A percentile compares a stretch with the other conserved stretches of the same genome.
Evolutionary conservation across 306 rosid genomes (phyloP).

Genomic region (Spatholobus suberectus): DNA sequence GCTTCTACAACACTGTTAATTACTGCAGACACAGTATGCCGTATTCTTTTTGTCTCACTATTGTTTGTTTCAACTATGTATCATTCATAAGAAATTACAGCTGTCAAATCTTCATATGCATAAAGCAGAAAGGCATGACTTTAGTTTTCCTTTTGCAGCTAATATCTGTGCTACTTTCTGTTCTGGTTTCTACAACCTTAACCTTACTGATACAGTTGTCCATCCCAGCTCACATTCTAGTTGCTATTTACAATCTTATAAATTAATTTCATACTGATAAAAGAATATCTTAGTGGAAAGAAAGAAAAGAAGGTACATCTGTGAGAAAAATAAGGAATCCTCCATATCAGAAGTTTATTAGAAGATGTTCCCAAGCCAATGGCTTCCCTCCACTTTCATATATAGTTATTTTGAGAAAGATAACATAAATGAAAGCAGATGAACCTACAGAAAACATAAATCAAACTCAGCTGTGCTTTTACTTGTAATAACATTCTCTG

Average conservation of each 20-base stretch:
- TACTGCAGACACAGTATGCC: conserved; percentile 89
- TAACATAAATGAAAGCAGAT: background rate
- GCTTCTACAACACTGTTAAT: conserved; percentile 63
- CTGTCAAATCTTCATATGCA: background rate
- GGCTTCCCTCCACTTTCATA: background rate
- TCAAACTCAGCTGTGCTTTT: background rate
- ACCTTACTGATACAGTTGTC: background rate
- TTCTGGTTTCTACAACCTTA: conserved; percentile 13
- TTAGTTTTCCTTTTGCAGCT: conserved; percentile 14
- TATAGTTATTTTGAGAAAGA: conserved; percentile 9
- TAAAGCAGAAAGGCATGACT: conserved; percentile 19
- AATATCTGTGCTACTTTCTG: background rate
- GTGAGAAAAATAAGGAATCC: conserved; percentile 1
- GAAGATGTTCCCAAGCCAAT: conserved; percentile 22
- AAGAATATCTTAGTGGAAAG: conserved; percentile 4
- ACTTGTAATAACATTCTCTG: background rate
- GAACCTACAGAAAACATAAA: conserved; percentile 7
- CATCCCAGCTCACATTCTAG: conserved; percentile 9
- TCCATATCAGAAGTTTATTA: background rate
- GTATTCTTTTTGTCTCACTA: conserved; percentile 24
- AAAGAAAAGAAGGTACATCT: conserved; percentile 14
- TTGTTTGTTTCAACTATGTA: conserved; percentile 24
- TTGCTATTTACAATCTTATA: conserved; percentile 10
- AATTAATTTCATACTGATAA: background rate
- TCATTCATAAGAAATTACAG: conserved; percentile 14